phyloP scores from a whole-genome alignment of 345 rosid genomes.

The Dovyalis caffra region DNA sequence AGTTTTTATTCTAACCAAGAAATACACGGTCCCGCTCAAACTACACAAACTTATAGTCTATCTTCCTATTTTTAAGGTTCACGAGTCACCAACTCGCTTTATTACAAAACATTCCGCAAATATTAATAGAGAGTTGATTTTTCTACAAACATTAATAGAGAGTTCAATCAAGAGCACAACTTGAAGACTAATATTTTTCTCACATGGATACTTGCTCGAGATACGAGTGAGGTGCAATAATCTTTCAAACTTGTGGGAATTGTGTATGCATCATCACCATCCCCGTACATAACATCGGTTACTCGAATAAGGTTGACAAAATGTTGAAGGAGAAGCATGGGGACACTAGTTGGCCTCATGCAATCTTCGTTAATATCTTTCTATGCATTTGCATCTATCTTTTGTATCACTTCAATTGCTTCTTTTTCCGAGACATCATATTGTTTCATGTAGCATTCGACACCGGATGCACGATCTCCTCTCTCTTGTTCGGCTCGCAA shows the following conservation, averaged over 20 bases:
- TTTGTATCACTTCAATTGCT: neutral
- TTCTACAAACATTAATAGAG: too few species aligned
- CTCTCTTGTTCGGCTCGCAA: neutral
- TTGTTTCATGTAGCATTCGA: neutral
- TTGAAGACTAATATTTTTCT: too few species aligned
- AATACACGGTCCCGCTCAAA: too few species aligned
- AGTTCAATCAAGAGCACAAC: too few species aligned
- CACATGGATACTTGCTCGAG: too few species aligned
- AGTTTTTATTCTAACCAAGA: too few species aligned
- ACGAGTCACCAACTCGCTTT: too few species aligned
- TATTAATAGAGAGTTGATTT: too few species aligned
- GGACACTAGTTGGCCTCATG: slow-evolving; percentile 3
- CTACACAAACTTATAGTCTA: too few species aligned
- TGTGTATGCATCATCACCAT: neutral
- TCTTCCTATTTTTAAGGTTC: too few species aligned
- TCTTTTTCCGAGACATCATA: too few species aligned
- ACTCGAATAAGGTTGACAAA: neutral
- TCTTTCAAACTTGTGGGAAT: neutral
- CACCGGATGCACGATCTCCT: neutral
- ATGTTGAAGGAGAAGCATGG: neutral
- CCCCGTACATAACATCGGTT: neutral
- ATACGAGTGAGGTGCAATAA: neutral
- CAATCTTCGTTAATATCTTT: neutral
- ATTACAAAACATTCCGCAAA: too few species aligned
- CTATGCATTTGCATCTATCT: neutral